phyloP scores from a whole-genome alignment of 2,329 filamentous ascomycete genomes.

The Mollisia scopiformis region DNA sequence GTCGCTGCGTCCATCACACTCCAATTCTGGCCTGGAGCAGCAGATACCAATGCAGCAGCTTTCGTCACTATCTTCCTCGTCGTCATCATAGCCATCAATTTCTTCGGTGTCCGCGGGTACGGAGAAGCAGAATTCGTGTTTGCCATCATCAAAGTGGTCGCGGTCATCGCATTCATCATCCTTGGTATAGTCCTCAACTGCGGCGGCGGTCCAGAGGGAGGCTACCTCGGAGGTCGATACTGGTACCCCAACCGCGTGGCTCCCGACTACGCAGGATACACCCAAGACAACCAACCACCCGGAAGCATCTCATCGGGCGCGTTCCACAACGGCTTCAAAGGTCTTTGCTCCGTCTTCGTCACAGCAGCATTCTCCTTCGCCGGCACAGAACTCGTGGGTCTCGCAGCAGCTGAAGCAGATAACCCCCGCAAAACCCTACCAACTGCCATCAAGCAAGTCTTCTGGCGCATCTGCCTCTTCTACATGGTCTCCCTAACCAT shows the following conservation, averaged over 20 bases:
- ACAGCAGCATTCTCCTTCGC: slow-evolving; percentile 55
- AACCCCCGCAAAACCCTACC: slow-evolving; percentile 53
- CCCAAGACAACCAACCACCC: slow-evolving; percentile 21
- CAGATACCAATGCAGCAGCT: slow-evolving; percentile 54
- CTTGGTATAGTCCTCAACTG: slow-evolving; percentile 62
- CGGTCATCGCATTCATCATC: slow-evolving; percentile 67
- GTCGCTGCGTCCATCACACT: slow-evolving; percentile 82
- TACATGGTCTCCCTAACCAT: slow-evolving; percentile 56
- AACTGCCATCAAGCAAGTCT: slow-evolving; percentile 54
- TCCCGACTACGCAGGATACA: slow-evolving; percentile 44
- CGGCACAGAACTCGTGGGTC: slow-evolving; percentile 55
- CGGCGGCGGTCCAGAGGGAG: slow-evolving; percentile 55
- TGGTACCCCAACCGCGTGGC: slow-evolving; percentile 55
- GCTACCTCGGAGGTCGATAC: slow-evolving; percentile 63
- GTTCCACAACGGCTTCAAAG: slow-evolving; percentile 53
- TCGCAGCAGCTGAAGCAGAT: slow-evolving; percentile 53
- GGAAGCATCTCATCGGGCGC: slow-evolving; percentile 30
- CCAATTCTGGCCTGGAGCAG: slow-evolving; percentile 67
- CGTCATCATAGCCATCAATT: slow-evolving; percentile 77
- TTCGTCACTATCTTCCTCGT: slow-evolving; percentile 84
- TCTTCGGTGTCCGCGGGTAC: slow-evolving; percentile 86
- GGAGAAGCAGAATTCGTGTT: slow-evolving; percentile 90
- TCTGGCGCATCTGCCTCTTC: slow-evolving; percentile 57
- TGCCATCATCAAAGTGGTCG: slow-evolving; percentile 78
- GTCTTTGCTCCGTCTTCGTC: slow-evolving; percentile 54